Evolutionary conservation across 163 green algal genomes (phyloP), one percentile per base, ranked within the genome.

Genomic region (Scenedesmus sp.): DNA sequence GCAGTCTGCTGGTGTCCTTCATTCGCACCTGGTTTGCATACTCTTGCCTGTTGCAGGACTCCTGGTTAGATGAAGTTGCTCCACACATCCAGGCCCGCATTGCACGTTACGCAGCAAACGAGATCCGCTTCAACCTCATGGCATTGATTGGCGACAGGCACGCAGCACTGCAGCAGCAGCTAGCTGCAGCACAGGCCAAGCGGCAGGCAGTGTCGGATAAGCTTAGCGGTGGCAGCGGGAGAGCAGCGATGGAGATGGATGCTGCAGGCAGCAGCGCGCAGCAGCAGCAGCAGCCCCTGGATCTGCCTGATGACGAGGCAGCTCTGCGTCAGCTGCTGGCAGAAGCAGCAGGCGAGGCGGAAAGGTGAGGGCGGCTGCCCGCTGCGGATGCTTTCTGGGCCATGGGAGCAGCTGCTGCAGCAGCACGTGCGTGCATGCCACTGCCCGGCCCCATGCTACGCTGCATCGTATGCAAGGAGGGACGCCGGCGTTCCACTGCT

Each of bases 41-140:
- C 44, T 43, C 20, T 65, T n/a, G 59, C 49, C 40, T 46, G 44
- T 18, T 49, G 30, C 93, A 97, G 95, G 95, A 95, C 9, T 93
- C 97, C 61, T 99, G 97, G 97, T 90, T 98, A 43, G 91, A 96
- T 13, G 90, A 94, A 33, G 96, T 96, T 35, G 93, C 92, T 0
- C 94, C 96, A 5, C 82, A 95, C 43, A 98, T 99, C 43, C 93
- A 96, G 53, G 87, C 94, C 53, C 95, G 98, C 43, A 99, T 99
- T 42, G 96, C 97, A 79, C 93, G 94, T 4, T 99, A 99, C 85
- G 91, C 96, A 22, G 92, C 94, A 35, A 95, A 78, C 76, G 98
- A 99, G 95, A 98, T 99, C 70, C 93, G 96, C 10, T 99, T 99
- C 96, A 99, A 99, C 89, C 94, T 99, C 13, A 98, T 99, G 97